Conservation (phyloP, 176 grass and related monocot species). For the Ananas comosus region DNA sequence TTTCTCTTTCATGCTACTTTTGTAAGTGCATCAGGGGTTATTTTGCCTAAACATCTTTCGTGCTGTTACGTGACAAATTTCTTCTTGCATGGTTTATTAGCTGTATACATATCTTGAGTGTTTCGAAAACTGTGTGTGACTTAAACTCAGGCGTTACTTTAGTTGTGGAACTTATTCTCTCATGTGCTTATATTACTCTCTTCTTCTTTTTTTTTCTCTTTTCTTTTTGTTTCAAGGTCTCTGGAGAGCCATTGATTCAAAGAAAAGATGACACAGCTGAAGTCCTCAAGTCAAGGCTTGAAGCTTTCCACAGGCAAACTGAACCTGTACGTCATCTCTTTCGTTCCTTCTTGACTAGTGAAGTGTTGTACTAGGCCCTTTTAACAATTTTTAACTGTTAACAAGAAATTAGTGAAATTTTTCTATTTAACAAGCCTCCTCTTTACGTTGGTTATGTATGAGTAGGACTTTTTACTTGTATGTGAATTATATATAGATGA, state of each 20-base stretch:
- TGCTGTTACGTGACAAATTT: background rate
- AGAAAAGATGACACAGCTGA: constrained; percentile 94
- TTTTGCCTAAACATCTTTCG: no score
- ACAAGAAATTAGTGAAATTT: background rate
- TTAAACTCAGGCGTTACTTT: background rate
- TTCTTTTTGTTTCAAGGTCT: constrained; percentile 43
- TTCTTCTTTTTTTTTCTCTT: background rate
- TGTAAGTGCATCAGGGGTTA: no score
- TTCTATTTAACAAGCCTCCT: no score
- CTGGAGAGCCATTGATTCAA: constrained; percentile 89
- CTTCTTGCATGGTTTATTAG: background rate
- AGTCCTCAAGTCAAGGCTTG: constrained; percentile 93
- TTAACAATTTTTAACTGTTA: background rate
- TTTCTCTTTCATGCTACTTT: no score
- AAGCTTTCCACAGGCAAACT: constrained; percentile 89
- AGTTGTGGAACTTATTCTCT: background rate
- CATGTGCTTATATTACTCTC: constrained; percentile 1
- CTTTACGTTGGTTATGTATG: no score
- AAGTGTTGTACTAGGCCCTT: background rate
- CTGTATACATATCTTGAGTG: background rate
- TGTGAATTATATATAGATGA: no score
- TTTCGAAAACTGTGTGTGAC: background rate
- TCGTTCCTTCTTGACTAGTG: constrained; percentile 15
- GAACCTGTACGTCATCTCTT: constrained; percentile 55
- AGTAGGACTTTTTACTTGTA: no score